Conservation (phyloP, 257 asterid genomes). For the Penstemon eatonii region DNA sequence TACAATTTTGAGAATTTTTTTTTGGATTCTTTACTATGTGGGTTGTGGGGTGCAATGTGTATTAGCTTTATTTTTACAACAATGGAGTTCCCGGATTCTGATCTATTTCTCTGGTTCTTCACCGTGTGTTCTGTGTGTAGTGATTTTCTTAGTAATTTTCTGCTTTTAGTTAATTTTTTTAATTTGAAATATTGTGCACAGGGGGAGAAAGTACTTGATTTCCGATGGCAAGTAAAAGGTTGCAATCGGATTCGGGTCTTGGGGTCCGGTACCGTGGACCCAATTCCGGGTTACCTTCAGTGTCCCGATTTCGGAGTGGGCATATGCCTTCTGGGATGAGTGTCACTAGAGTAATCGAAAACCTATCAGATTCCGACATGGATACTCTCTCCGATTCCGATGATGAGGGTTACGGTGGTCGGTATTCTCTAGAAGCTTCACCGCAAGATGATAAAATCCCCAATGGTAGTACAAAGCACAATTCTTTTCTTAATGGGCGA, state of each 20-base stretch:
- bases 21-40: background rate
- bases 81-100: conserved; percentile 7
- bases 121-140: conserved; percentile 4
- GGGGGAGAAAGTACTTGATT: conserved; percentile 28
- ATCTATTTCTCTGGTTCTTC: background rate
- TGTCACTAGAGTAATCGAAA: conserved; percentile 28
- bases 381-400: conserved; percentile 75
- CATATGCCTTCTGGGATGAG: conserved; percentile 58
- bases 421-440: conserved; percentile 67
- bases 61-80: conserved; percentile 11
- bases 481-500: conserved; percentile 29
- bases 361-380: conserved; percentile 63
- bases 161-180: no score
- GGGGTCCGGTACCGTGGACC: conserved; percentile 43
- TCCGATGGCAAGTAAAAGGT: conserved; percentile 49
- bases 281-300: conserved; percentile 54
- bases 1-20: conserved; percentile 10
- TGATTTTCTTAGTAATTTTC: background rate
- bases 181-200: background rate
- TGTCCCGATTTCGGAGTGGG: conserved; percentile 55
- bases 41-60: background rate
- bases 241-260: conserved; percentile 41
- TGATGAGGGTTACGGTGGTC: conserved; percentile 49
- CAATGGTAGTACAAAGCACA: conserved; percentile 35
- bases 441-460: conserved; percentile 76